Conservation (phyloP, 371 early-diverging fungal species). For the Rhizopus microsporus region DNA sequence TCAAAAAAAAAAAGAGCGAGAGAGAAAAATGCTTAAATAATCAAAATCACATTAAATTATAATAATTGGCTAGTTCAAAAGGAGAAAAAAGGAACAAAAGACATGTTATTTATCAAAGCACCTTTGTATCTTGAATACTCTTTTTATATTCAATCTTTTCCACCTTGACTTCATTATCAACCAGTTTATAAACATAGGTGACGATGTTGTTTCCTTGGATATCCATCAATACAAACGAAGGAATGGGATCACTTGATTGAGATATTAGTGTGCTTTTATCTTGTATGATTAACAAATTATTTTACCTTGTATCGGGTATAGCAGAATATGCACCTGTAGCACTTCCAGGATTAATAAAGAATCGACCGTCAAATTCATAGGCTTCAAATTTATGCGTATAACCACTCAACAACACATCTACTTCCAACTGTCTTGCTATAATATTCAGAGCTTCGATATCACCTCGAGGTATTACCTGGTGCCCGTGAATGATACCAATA, state of each 20-base stretch:
- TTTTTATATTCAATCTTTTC: slow-evolving; percentile 89
- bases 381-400: slow-evolving; percentile 91
- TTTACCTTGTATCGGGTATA: too few relatives aligned
- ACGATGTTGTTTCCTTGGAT: slow-evolving; percentile 76
- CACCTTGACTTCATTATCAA: slow-evolving; percentile 89
- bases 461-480: slow-evolving; percentile 89
- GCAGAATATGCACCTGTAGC: slow-evolving; percentile 85
- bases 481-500: slow-evolving; percentile 89
- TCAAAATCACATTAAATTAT: not conserved
- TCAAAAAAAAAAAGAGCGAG: slow-evolving; percentile 6
- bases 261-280: not conserved
- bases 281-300: too few relatives aligned
- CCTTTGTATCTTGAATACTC: slow-evolving; percentile 33
- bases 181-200: slow-evolving; percentile 90
- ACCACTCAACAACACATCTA: slow-evolving; percentile 86
- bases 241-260: slow-evolving; percentile 52
- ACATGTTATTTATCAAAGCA: slow-evolving; percentile 15
- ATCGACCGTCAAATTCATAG: slow-evolving; percentile 84
- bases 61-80: not conserved
- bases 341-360: slow-evolving; percentile 93
- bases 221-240: slow-evolving; percentile 96
- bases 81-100: slow-evolving; percentile 7
- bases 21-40: slow-evolving; percentile 2
- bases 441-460: slow-evolving; percentile 79
- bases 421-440: slow-evolving; percentile 86